Percentiles rank a stretch among this genome's conserved stretches.
Evolutionary conservation across 1,139 yeast genomes (phyloP).

Genomic region (Pichia sp.): DNA sequence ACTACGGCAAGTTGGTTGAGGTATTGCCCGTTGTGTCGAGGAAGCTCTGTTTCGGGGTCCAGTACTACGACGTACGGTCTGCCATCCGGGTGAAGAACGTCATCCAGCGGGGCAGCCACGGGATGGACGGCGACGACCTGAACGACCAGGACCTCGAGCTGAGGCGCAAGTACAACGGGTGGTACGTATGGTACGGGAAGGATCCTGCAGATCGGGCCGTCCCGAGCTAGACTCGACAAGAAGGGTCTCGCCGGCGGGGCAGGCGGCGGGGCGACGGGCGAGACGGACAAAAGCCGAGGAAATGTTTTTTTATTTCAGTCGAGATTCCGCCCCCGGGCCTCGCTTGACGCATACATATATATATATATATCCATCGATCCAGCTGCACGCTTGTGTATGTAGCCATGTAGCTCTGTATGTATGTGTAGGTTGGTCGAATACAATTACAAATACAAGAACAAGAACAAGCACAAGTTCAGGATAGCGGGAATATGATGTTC

Average conservation of each 20-base stretch:
- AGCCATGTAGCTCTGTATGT: background rate
- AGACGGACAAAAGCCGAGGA: too few species aligned
- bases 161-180: constrained; percentile 46
- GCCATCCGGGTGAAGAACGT: constrained; percentile 62
- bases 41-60: constrained; percentile 57
- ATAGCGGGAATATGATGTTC: background rate
- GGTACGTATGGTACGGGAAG: constrained; percentile 65
- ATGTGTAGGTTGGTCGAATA: background rate
- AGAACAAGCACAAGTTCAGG: background rate
- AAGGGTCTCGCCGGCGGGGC: too few species aligned
- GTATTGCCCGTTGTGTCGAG: constrained; percentile 64
- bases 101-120: constrained; percentile 14
- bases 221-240: constrained; percentile 13
- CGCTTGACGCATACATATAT: too few species aligned
- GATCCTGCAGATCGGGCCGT: constrained; percentile 63
- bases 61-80: constrained; percentile 55
- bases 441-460: background rate
- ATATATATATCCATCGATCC: too few species aligned
- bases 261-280: background rate
- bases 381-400: too few species aligned
- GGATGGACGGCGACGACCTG: background rate
- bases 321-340: too few species aligned
- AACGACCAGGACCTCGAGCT: constrained; percentile 29
- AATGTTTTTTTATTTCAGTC: too few species aligned
- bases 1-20: constrained; percentile 60